These are phyloP conservation scores for Fusarium buxicola DNA, from an alignment of 2,329 filamentous ascomycete genomes.

Conservation along the genomic window DNA sequence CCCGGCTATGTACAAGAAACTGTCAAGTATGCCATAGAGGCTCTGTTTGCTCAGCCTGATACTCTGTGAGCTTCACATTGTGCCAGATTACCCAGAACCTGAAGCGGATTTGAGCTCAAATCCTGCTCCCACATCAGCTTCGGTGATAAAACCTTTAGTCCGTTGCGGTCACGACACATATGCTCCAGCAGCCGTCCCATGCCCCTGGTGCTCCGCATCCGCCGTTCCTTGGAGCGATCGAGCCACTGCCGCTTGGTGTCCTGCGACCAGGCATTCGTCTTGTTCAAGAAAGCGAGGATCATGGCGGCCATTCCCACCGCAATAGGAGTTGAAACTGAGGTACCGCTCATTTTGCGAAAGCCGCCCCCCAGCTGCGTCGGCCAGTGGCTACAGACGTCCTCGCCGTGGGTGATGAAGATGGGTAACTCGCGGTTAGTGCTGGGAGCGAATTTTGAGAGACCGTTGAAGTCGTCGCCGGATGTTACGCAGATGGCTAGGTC, in stretches of 20 bases:
- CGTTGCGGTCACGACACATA: slow-evolving; percentile 26
- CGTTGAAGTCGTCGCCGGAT: slow-evolving; percentile 19
- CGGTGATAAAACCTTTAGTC: slow-evolving; percentile 21
- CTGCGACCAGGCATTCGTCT: slow-evolving; percentile 11
- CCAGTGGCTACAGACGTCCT: slow-evolving; percentile 26
- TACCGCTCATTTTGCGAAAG: slow-evolving; percentile 24
- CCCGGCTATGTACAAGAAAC: too few relatives aligned
- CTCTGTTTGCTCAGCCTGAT: too few relatives aligned
- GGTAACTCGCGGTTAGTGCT: slow-evolving; percentile 9
- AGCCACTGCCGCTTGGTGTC: slow-evolving; percentile 1
- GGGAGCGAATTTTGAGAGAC: slow-evolving; percentile 14
- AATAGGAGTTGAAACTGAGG: slow-evolving; percentile 25
- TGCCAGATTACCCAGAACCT: background rate
- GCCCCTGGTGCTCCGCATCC: slow-evolving; percentile 18
- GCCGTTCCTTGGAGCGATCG: slow-evolving; percentile 15
- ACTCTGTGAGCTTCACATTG: background rate
- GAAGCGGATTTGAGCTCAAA: background rate
- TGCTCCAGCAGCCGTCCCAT: slow-evolving; percentile 27
- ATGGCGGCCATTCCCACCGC: slow-evolving; percentile 29
- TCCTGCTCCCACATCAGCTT: slow-evolving; percentile 27
- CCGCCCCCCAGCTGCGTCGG: slow-evolving; percentile 14
- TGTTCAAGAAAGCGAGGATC: slow-evolving; percentile 29
- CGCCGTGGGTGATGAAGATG: slow-evolving; percentile 20
- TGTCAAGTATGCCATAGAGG: too few relatives aligned
- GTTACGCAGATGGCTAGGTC: slow-evolving; percentile 24